Evolutionary conservation across 1,139 yeast species (phyloP).

Genomic region (Sugiyamaella japonica): DNA sequence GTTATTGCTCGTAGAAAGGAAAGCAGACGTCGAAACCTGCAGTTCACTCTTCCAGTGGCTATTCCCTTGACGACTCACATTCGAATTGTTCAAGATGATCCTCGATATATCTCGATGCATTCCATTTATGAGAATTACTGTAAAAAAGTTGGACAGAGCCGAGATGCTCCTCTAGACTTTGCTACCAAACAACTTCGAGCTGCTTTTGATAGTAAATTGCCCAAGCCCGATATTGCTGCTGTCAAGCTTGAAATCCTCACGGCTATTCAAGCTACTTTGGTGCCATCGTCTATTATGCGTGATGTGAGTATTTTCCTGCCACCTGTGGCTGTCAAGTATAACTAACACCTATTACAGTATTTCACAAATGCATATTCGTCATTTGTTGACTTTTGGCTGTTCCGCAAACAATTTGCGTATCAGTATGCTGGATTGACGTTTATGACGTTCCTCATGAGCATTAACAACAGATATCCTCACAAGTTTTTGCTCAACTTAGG

Average conservation of each 20-base stretch:
- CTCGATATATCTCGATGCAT: constrained; percentile 76
- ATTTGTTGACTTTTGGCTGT: constrained; percentile 95
- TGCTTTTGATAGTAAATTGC: constrained; percentile 87
- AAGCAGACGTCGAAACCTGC: constrained; percentile 80
- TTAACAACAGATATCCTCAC: constrained; percentile 90
- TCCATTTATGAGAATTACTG: constrained; percentile 88
- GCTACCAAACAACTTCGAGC: constrained; percentile 85
- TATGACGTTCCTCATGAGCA: constrained; percentile 93
- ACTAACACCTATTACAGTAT: constrained; percentile 33
- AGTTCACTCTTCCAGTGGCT: constrained; percentile 86
- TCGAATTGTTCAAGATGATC: constrained; percentile 83
- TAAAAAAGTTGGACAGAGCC: constrained; percentile 65
- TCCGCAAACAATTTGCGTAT: constrained; percentile 91
- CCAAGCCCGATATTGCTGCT: constrained; percentile 88
- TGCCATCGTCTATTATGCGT: constrained; percentile 81
- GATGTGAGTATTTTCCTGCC: constrained; percentile 49
- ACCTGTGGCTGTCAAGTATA: neutral
- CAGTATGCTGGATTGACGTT: constrained; percentile 95
- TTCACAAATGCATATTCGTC: constrained; percentile 64
- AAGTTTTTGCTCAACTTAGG: constrained; percentile 80
- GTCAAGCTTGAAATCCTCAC: constrained; percentile 87
- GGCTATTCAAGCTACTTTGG: constrained; percentile 82
- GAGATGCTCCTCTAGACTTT: constrained; percentile 89
- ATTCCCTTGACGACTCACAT: constrained; percentile 95
- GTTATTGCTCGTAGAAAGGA: constrained; percentile 79